Evolutionary conservation across 257 asterid genomes (phyloP), one percentile per base, ranked within the genome.

Genomic region (Primulina tabacum): DNA sequence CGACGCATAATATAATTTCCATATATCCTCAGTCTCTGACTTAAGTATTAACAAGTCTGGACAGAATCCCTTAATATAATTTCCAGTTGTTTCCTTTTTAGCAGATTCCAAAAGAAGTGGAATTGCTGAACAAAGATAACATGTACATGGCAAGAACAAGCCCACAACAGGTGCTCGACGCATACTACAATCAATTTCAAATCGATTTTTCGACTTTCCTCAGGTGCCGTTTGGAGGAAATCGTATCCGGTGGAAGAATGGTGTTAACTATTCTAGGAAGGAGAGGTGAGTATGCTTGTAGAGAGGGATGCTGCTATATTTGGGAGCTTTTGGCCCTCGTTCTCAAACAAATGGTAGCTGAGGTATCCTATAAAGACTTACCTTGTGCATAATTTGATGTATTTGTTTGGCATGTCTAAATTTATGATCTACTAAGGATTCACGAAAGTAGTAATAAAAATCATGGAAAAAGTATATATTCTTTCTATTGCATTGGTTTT

Each of bases 221-320:
- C 11, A 72, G 53, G 53, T 82, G 82, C 33, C 89, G 96, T 0
- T 80, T 89, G 1, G 79, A 84, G 70, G 96, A 87, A 69, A 71
- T 89, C 12, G 79, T 84, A 11, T 59, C 29, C 10, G 88, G 87
- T 26, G 96, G 96, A 2, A 77, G 73, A 10, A 88, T 90, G 96
- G 95, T 86, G 68, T 59, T 90, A 5, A 90, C 93, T 5, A 57
- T 90, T 58, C 35, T 88, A 26, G 97, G 95, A 5, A 80, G 95
- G 73, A 78, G 76, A 73, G 77, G 73, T 38, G 80, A 83, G n/a
- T 81, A 75, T 55, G 84, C 84, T 14, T 56, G 70, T 5, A 81
- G 82, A 77, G 86, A 82, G 67, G 95, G 87, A 16, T 64, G 89
- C 38, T 78, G 90, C 77, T 79, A 84, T 20, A 83, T 84, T 29